These are phyloP conservation scores for Aspergillus novofumigatus DNA, from an alignment of 2,329 filamentous ascomycete genomes.

Conservation along the genomic window DNA sequence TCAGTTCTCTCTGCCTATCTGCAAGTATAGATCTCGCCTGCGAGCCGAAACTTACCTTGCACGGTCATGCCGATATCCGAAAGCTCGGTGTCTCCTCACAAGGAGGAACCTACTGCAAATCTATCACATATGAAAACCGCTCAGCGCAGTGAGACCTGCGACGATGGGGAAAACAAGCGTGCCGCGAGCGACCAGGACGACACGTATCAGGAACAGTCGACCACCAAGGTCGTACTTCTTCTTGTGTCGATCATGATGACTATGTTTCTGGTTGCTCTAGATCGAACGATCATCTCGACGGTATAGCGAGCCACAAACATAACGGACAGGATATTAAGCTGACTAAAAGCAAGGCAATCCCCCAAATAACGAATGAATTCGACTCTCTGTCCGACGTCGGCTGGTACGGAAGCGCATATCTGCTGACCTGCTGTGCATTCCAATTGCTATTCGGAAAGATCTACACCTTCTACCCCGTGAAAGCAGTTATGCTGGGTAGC, in stretches of 20 bases:
- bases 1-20: background rate
- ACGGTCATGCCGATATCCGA: background rate
- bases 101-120: background rate
- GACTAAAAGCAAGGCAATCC: background rate
- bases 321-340: background rate
- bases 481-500: background rate
- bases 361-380: background rate
- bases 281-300: background rate
- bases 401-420: background rate
- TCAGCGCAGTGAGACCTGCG: background rate
- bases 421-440: background rate
- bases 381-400: background rate
- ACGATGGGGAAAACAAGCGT: background rate
- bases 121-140: background rate
- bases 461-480: background rate
- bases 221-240: background rate
- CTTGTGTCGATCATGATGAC: background rate
- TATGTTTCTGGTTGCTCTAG: background rate
- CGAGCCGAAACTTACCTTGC: background rate
- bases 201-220: background rate
- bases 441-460: background rate
- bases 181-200: background rate
- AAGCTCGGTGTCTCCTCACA: background rate
- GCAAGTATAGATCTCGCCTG: background rate
- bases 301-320: background rate